phyloP scores from a whole-genome alignment of 2,329 filamentous ascomycete genomes.

The Aspergillus sp. region DNA sequence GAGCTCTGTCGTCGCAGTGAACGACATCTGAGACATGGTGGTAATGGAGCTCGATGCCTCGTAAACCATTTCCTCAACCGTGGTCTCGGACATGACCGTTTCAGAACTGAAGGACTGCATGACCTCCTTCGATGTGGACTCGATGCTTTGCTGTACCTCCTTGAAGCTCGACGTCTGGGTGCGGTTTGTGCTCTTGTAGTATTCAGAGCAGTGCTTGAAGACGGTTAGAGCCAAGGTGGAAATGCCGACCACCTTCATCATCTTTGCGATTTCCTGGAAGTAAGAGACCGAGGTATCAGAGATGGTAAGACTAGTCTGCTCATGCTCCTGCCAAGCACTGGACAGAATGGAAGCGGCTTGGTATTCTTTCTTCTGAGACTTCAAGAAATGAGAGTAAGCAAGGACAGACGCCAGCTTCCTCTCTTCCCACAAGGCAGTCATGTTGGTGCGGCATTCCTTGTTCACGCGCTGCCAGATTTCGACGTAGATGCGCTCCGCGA shows the following conservation, averaged over 20 bases:
- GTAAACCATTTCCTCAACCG: conserved; percentile 48
- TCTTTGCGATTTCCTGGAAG: conserved; percentile 45
- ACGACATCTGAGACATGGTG: conserved; percentile 43
- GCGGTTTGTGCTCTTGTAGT: conserved; percentile 44
- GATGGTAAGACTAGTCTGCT: conserved; percentile 46
- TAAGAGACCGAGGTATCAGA: conserved; percentile 42
- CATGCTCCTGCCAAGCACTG: conserved; percentile 53
- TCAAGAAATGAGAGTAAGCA: conserved; percentile 52
- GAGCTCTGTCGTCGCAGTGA: conserved; percentile 46
- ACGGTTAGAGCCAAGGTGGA: conserved; percentile 50
- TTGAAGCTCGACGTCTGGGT: conserved; percentile 37
- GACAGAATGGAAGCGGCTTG: conserved; percentile 51
- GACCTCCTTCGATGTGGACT: conserved; percentile 46
- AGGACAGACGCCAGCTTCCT: conserved; percentile 50
- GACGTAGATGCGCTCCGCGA: conserved; percentile 52
- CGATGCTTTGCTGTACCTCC: conserved; percentile 48
- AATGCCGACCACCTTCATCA: conserved; percentile 51
- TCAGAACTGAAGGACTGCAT: conserved; percentile 38
- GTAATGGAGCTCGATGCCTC: conserved; percentile 43
- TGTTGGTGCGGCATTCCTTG: conserved; percentile 46
- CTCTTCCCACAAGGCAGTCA: conserved; percentile 50
- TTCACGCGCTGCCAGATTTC: conserved; percentile 56
- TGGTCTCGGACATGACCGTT: conserved; percentile 44
- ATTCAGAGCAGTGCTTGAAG: conserved; percentile 48
- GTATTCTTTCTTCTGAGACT: conserved; percentile 45